These are phyloP conservation scores for Fistulinella prunicolor DNA, from an alignment of 768 basidiomycete genomes.

Conservation along the genomic window DNA sequence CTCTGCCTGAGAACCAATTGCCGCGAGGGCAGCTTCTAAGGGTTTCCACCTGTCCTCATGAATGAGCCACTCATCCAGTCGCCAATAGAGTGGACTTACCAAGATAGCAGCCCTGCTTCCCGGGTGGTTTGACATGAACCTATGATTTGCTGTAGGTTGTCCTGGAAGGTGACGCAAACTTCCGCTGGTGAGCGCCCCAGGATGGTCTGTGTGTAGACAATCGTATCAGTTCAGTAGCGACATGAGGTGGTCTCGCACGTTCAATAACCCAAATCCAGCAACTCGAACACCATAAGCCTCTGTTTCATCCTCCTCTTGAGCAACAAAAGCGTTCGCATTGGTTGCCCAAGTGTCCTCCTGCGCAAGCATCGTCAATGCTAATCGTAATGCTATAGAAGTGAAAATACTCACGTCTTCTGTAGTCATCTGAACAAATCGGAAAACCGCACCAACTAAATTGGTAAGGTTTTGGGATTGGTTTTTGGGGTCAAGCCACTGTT, in stretches of 20 bases:
- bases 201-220: conserved; percentile 43
- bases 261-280: conserved; percentile 80
- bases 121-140: conserved; percentile 52
- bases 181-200: conserved; percentile 52
- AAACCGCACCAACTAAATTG: conserved; percentile 50
- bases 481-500: conserved; percentile 56
- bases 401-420: conserved; percentile 69
- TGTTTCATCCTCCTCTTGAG: conserved; percentile 92
- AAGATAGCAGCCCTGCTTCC: conserved; percentile 54
- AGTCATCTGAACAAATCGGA: conserved; percentile 84
- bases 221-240: conserved; percentile 1
- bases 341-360: conserved; percentile 91
- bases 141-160: conserved; percentile 53
- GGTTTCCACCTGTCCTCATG: conserved; percentile 75
- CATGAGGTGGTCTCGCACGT: conserved; percentile 41
- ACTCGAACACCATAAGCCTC: conserved; percentile 78
- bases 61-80: conserved; percentile 1
- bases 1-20: conserved; percentile 77
- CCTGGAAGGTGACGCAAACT: conserved; percentile 53
- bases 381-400: neutral
- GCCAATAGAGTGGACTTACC: conserved; percentile 42
- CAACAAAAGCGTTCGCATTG: conserved; percentile 89
- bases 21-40: conserved; percentile 81
- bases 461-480: conserved; percentile 37
- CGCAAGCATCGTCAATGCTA: neutral